Base-by-base conservation (phyloP, 352 stramenopile species). In the Ophiocytium majus region DNA sequence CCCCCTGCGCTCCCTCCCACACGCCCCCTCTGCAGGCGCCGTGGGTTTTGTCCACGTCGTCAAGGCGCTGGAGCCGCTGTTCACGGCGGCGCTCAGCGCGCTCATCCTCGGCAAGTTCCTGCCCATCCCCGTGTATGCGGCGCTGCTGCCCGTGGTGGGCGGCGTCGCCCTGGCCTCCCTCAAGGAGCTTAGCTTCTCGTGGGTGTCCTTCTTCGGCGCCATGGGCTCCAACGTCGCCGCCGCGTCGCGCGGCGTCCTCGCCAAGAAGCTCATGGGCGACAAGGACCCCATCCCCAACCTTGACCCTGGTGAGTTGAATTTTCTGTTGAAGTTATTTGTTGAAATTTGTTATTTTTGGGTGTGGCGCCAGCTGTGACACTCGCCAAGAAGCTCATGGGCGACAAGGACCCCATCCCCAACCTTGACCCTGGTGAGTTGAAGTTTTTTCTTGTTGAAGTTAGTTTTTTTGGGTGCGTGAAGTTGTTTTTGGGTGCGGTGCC, bases 111-210 rank as follows among this genome's bases (percentile, higher is more conserved):
- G 91, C 66, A 86, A 95, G 86, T 87, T 95, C 81, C 89, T 95
- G 34, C 90, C 92, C 33, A 35, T 91, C 28, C 91, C 91, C 78
- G 93, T 95, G 10, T 95, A 95, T 87, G 80, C 91, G 32, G 93
- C 93, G 57, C 90, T 96, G 23, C 88, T 96, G 57, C 93, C 93
- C 82, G 94, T 96, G 82, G 94, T 96, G 79, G 92, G 91, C 81
- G 93, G 93, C 85, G 93, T 96, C 57, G 93, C 90, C 34, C 92
- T 95, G 82, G 93, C 93, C 32, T 95, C 92, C 74, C 91, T 95
- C 87, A 96, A 95, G 36, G 75, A 81, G 75, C 75, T 81, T 5
- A 17, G 10, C 5, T 81, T 81, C 36, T 81, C 75, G 28, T 81
- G 75, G 75, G 75, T 36, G 14, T 1, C 75, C 1, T 89, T 94